Base-by-base conservation (phyloP, 805 yeast species). In the Schizosaccharomyces cryophilus region DNA sequence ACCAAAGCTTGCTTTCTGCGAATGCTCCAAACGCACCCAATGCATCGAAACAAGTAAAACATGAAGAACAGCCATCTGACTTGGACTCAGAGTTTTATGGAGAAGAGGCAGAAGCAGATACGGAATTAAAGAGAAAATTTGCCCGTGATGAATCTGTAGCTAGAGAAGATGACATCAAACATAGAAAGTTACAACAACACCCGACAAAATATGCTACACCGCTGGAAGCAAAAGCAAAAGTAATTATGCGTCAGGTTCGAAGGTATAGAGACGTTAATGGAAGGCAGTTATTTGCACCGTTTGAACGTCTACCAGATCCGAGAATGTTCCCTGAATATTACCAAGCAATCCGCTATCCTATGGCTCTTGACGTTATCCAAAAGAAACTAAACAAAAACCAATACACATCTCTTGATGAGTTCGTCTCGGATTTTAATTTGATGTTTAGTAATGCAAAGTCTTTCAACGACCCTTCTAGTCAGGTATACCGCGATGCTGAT, bases 181-280 rank as follows among this genome's bases (percentile, higher is more conserved):
- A 87, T 66, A 78, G 80, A 40, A 83, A 86, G 70, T 78, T 95
- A 67, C 95, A 95, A 35, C 40, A 35, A 21, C 78, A 95, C 66
- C 95, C 96, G 4, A 95, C 95, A 1, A 84, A 87, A 62, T 87
- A 87, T 60, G 95, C 86, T 70, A 84, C 82, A 68, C 95, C 95
- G 5, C 89, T 84, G 70, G 96, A 93, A 71, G 87, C 87, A 68
- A 77, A 96, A 64, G 88, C 90, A 71, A 89, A 90, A 70, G 82
- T 87, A 65, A 82, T 93, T 47, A 73, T 93, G 75, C 81, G 94
- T 69, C 82, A 80, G 59, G 75, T 93, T 68, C 85, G 88, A 67
- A 85, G 61, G 19, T 40, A 59, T 19, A 11, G 54, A 9, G 54
- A 42, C 19, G 40, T 15, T 82, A 35, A n/a, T 31, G 61, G 61